phyloP scores from a whole-genome alignment of 495 filamentous ascomycete species.

The Penicillium tannophilum region DNA sequence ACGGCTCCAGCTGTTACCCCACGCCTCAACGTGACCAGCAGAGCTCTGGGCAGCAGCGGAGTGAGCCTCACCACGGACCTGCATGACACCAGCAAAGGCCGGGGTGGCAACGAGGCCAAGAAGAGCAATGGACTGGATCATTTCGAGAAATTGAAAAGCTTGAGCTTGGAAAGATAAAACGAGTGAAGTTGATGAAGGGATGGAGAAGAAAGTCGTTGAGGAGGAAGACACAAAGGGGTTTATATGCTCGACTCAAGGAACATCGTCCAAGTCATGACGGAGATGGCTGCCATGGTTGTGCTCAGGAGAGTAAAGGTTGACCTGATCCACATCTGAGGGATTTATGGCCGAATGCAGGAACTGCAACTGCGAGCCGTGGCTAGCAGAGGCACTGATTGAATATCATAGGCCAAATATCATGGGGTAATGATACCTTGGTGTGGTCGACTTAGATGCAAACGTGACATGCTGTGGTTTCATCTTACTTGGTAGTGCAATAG shows the following conservation, averaged over 20 bases:
- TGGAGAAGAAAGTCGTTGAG: slow-evolving; percentile 9
- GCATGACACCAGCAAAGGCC: slow-evolving; percentile 44
- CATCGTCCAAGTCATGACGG: slow-evolving; percentile 22
- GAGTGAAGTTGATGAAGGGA: slow-evolving; percentile 39
- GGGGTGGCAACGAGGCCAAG: slow-evolving; percentile 40
- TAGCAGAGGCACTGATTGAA: slow-evolving; percentile 22
- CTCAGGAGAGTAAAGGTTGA: slow-evolving; percentile 30
- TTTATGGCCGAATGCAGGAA: slow-evolving; percentile 30
- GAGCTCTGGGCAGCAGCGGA: slow-evolving; percentile 10
- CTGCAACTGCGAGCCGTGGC: slow-evolving; percentile 23
- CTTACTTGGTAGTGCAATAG: slow-evolving; percentile 3
- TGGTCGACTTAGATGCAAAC: slow-evolving; percentile 26
- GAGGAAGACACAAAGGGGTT: slow-evolving; percentile 20
- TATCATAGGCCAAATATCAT: slow-evolving; percentile 17
- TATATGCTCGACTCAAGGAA: slow-evolving; percentile 33
- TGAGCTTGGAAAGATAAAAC: slow-evolving; percentile 35
- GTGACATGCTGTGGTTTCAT: slow-evolving; percentile 42
- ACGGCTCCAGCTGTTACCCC: slow-evolving; percentile 11
- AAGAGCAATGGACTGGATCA: slow-evolving; percentile 45
- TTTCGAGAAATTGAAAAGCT: slow-evolving; percentile 35
- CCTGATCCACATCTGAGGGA: slow-evolving; percentile 25
- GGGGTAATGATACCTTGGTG: slow-evolving; percentile 18
- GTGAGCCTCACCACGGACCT: slow-evolving; percentile 29
- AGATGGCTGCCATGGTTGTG: slow-evolving; percentile 36
- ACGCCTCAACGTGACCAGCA: slow-evolving; percentile 6